A percentile compares a stretch with the other conserved stretches of the same genome.
These are phyloP conservation scores for Amaranthus hypochondriacus DNA, from an alignment of 148 eudicot species.

Conservation along the genomic window DNA sequence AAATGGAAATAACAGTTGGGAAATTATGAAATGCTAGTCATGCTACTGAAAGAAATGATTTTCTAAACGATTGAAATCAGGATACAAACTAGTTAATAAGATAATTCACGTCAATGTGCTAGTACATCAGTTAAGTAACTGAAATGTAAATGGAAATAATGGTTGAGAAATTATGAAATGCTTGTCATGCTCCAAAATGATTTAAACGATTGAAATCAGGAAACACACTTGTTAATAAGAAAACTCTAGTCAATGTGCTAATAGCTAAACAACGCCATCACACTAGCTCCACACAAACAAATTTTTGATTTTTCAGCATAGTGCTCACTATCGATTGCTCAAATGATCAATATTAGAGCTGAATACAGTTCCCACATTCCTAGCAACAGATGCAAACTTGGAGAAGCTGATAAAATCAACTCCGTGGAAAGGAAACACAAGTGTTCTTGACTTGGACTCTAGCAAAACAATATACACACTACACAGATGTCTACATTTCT, in stretches of 20 bases:
- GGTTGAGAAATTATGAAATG: not conserved
- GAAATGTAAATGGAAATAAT: not conserved
- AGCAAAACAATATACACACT: no score
- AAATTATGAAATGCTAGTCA: not conserved
- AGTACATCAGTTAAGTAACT: not conserved
- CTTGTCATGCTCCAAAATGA: no score
- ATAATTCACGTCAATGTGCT: not conserved
- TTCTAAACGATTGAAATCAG: not conserved
- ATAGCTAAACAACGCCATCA: not conserved
- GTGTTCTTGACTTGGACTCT: no score
- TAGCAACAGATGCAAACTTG: no score
- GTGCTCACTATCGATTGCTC: not conserved
- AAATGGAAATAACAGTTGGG: not conserved
- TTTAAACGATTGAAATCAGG: not conserved
- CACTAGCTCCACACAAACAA: not conserved
- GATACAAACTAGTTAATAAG: not conserved
- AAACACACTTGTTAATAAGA: not conserved
- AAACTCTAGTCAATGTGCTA: not conserved
- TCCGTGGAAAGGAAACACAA: no score
- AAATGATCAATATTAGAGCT: not conserved
- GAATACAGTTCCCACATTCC: no score
- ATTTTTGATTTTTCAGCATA: not conserved
- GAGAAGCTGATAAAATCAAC: no score
- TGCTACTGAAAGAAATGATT: no score
- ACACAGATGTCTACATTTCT: no score